Evolutionary conservation across 805 yeast genomes (phyloP).

Genomic region (Kluyveromyces siamensis): DNA sequence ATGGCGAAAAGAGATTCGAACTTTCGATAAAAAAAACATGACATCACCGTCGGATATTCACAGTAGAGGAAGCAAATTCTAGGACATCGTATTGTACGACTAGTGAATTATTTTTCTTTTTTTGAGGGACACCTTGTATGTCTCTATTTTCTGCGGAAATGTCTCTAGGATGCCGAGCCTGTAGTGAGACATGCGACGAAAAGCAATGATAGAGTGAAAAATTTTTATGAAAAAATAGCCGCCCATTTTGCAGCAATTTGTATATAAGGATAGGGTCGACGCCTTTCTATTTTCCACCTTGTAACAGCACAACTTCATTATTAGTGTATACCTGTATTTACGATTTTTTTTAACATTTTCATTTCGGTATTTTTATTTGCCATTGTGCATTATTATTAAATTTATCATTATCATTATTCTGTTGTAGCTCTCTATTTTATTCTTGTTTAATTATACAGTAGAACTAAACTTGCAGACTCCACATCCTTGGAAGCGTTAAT

Average conservation of each 20-base stretch:
- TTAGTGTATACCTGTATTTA: not conserved
- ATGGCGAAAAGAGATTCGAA: not conserved
- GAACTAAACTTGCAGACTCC: not conserved
- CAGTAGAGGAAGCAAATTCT: not conserved
- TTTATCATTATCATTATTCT: not conserved
- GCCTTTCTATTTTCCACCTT: not conserved
- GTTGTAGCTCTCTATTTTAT: not conserved
- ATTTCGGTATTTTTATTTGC: not conserved
- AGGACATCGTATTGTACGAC: not conserved
- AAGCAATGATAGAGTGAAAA: not conserved
- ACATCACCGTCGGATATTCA: constrained; percentile 3
- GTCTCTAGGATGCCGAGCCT: not conserved
- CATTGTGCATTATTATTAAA: not conserved
- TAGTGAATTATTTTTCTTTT: too few species aligned
- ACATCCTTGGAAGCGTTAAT: not conserved
- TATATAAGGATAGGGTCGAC: constrained; percentile 1
- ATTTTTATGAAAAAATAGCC: not conserved
- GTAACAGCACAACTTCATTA: too few species aligned
- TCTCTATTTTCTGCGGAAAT: not conserved
- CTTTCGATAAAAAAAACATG: not conserved
- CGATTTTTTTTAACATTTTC: not conserved
- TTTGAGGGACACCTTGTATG: not conserved
- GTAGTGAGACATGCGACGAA: not conserved
- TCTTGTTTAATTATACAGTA: not conserved
- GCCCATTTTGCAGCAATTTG: not conserved